Evolutionary conservation across 805 yeast species (phyloP).

Genomic region (Starmerella cellae): DNA sequence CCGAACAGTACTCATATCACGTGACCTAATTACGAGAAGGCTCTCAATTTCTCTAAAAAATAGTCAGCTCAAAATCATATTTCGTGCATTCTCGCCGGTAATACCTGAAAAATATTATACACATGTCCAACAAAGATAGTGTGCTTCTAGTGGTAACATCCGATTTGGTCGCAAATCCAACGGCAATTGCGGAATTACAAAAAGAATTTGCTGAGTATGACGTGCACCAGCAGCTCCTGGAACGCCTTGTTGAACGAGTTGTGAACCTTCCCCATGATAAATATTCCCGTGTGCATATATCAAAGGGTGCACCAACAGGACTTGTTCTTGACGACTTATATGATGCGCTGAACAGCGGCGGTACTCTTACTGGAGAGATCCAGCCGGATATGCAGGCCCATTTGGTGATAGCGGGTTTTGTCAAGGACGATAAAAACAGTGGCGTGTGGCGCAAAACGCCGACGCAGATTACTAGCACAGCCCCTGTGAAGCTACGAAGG

Average conservation of each 20-base stretch:
- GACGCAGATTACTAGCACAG: slow-evolving; percentile 1
- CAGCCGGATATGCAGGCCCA: slow-evolving; percentile 10
- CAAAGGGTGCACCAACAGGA: slow-evolving; percentile 20
- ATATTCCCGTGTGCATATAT: slow-evolving; percentile 24
- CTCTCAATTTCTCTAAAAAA: background rate
- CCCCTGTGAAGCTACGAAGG: slow-evolving; percentile 1
- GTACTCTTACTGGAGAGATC: slow-evolving; percentile 24
- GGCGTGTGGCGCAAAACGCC: slow-evolving; percentile 18
- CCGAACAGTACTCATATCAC: too few species aligned
- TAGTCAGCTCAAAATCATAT: background rate
- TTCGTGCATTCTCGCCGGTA: background rate
- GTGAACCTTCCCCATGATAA: slow-evolving; percentile 24
- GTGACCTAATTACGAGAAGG: too few species aligned
- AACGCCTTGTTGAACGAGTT: slow-evolving; percentile 26
- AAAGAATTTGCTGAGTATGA: slow-evolving; percentile 10
- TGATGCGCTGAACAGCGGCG: slow-evolving; percentile 25
- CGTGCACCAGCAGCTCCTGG: slow-evolving; percentile 29
- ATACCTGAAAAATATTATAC: background rate
- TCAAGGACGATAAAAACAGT: slow-evolving; percentile 23
- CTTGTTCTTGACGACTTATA: slow-evolving; percentile 23
- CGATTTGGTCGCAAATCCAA: slow-evolving; percentile 20
- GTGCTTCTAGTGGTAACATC: slow-evolving; percentile 19
- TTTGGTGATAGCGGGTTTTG: slow-evolving; percentile 32
- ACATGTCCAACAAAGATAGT: background rate
- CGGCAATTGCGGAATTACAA: slow-evolving; percentile 15